Conservation (phyloP, 2,329 filamentous ascomycete genomes). For the Elsinoe batatas region DNA sequence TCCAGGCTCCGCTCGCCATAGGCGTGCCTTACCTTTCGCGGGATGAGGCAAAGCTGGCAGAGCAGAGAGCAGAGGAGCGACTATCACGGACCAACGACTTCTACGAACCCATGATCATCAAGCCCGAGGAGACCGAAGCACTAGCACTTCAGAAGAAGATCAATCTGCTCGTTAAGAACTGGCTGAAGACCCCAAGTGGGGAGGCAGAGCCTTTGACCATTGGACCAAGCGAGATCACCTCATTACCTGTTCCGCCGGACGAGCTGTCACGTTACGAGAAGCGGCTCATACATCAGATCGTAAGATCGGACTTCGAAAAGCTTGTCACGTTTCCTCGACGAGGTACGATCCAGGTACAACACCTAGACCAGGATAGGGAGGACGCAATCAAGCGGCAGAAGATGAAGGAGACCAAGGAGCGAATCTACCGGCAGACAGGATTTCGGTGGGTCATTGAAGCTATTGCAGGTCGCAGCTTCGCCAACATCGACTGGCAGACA, state of each 20-base stretch:
- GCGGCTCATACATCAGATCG: slow-evolving; percentile 54
- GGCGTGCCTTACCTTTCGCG: slow-evolving; percentile 56
- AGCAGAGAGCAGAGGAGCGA: slow-evolving; percentile 35
- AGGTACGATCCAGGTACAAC: slow-evolving; percentile 35
- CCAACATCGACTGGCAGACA: slow-evolving; percentile 28
- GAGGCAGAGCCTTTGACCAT: slow-evolving; percentile 28
- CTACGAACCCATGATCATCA: slow-evolving; percentile 39
- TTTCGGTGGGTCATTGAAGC: slow-evolving; percentile 44
- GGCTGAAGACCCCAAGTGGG: slow-evolving; percentile 30
- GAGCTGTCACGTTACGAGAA: slow-evolving; percentile 51
- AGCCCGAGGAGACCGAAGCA: slow-evolving; percentile 42
- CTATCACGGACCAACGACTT: slow-evolving; percentile 30
- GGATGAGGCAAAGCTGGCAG: slow-evolving; percentile 44
- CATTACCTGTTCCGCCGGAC: slow-evolving; percentile 14
- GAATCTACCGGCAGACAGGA: slow-evolving; percentile 36
- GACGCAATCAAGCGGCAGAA: slow-evolving; percentile 30
- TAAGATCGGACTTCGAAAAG: slow-evolving; percentile 50
- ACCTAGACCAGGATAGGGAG: slow-evolving; percentile 35
- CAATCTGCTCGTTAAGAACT: slow-evolving; percentile 37
- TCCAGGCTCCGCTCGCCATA: slow-evolving; percentile 45
- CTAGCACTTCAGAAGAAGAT: slow-evolving; percentile 42
- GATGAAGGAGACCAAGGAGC: slow-evolving; percentile 31
- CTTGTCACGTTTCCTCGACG: slow-evolving; percentile 34
- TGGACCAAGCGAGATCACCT: slow-evolving; percentile 19
- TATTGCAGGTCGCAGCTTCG: slow-evolving; percentile 30